A percentile compares a stretch with the other conserved stretches of the same genome.
These are phyloP conservation scores for Recurvomyces mirabilis DNA, from an alignment of 495 filamentous ascomycete genomes.

Conservation along the genomic window DNA sequence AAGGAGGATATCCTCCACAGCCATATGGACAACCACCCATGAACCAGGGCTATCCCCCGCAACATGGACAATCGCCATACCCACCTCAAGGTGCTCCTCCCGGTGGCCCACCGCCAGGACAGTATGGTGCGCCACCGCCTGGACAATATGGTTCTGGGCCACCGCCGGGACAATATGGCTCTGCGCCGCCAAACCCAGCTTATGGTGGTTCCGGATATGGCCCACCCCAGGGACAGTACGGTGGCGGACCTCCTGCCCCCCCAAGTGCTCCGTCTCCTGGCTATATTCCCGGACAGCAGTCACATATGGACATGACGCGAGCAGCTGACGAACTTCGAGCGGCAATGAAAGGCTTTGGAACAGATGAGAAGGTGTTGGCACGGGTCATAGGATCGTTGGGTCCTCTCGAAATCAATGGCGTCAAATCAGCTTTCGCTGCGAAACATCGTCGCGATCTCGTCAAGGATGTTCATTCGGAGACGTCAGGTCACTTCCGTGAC, in stretches of 20 bases:
- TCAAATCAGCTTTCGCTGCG: slow-evolving; percentile 54
- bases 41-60: slow-evolving; percentile 23
- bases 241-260: slow-evolving; percentile 1
- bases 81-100: slow-evolving; percentile 31
- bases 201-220: slow-evolving; percentile 4
- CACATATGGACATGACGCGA: slow-evolving; percentile 22
- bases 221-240: slow-evolving; percentile 6
- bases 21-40: slow-evolving; percentile 8
- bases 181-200: slow-evolving; percentile 3
- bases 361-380: slow-evolving; percentile 67
- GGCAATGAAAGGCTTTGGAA: slow-evolving; percentile 89
- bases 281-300: slow-evolving; percentile 21
- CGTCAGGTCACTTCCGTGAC: slow-evolving; percentile 56
- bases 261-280: slow-evolving; percentile 23
- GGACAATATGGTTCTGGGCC: slow-evolving; percentile 8
- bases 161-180: slow-evolving; percentile 15
- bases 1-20: neutral
- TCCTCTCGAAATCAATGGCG: slow-evolving; percentile 56
- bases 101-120: neutral
- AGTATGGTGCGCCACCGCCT: slow-evolving; percentile 11
- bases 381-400: slow-evolving; percentile 53
- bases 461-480: slow-evolving; percentile 65
- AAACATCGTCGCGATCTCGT: slow-evolving; percentile 55
- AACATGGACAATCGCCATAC: slow-evolving; percentile 29
- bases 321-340: slow-evolving; percentile 60